phyloP scores from a whole-genome alignment of 805 yeast genomes.

The Brettanomyces bruxellensis region DNA sequence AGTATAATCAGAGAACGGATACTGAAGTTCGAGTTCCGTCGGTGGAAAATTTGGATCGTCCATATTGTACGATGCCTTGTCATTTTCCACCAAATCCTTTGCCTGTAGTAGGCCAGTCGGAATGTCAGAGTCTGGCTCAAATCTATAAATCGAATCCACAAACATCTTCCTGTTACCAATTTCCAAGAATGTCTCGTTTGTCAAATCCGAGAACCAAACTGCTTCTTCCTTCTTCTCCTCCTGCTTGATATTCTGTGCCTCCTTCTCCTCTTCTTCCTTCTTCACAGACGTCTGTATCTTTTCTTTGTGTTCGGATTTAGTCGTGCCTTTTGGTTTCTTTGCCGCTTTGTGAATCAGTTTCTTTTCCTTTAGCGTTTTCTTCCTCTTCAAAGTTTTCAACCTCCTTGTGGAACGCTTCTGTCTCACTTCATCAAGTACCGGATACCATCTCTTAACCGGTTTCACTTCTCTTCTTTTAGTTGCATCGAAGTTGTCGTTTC shows the following conservation, averaged over 20 bases:
- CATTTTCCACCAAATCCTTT: slow-evolving; percentile 10
- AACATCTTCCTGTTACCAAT: slow-evolving; percentile 14
- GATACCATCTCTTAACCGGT: slow-evolving; percentile 15
- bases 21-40: slow-evolving; percentile 21
- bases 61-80: slow-evolving; percentile 17
- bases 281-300: not conserved
- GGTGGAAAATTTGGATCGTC: slow-evolving; percentile 20
- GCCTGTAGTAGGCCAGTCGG: slow-evolving; percentile 11
- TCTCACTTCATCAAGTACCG: slow-evolving; percentile 4
- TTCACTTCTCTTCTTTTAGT: slow-evolving; percentile 10
- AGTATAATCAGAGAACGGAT: slow-evolving; percentile 35
- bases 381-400: slow-evolving; percentile 7
- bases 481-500: slow-evolving; percentile 13
- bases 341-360: not conserved
- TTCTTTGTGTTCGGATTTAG: not conserved
- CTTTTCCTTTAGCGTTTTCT: slow-evolving; percentile 1
- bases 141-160: slow-evolving; percentile 14
- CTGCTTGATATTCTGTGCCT: not conserved
- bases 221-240: slow-evolving; percentile 8
- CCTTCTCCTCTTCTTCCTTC: slow-evolving; percentile 1
- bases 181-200: slow-evolving; percentile 4
- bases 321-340: not conserved
- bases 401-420: not conserved
- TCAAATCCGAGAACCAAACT: slow-evolving; percentile 7
- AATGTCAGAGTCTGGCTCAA: slow-evolving; percentile 10